Evolutionary conservation across 306 rosid genomes (phyloP), one percentile per base, ranked within the genome.

Genomic region (Prosopis cineraria): DNA sequence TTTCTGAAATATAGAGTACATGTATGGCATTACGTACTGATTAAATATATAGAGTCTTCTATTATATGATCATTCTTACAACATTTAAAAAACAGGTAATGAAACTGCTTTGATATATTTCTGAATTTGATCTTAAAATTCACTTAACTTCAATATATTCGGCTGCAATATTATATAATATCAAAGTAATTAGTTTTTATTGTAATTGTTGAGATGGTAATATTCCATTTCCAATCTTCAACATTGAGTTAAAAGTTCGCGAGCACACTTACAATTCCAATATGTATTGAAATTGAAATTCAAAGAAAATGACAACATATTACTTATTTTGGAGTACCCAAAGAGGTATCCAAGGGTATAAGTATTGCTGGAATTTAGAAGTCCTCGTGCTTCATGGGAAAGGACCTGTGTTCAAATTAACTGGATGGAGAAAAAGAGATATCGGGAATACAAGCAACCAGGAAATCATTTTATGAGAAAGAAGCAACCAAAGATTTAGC

Each of bases 391-490:
- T 24, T 25, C 65, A 25, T 27, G 7, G 65, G 34, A 25, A 58
- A 58, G 62, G 68, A 77, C 9, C 17, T 8, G 27, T 19, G 40
- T n/a, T 33, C 69, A 34, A 17, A 64, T 64, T 64, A 64, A 33
- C 27, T 17, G 6, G 24, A 34, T 33, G 29, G 45, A 19, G 27
- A 0, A 34, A 75, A 29, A 45, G 79, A 53, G 69, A 56, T 39
- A 75, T 14, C 19, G 13, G 10, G 24, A 55, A 55, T 39, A 29
- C 44, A 25, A 24, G 56, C 56, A 68, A 53, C 58, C 33, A 50
- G 3, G 40, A 47, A 74, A 62, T 52, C 63, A 64, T 33, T 47
- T 31, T 37, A 68, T 59, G n/a, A 71, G 16, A 39, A 59, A 71
- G 47, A 68, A 27, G 14, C 20, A n/a, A 70, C 22, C 71, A 44